phyloP scores from a whole-genome alignment of 108 stramenopile genomes.

The Cylindrotheca fusiformis region DNA sequence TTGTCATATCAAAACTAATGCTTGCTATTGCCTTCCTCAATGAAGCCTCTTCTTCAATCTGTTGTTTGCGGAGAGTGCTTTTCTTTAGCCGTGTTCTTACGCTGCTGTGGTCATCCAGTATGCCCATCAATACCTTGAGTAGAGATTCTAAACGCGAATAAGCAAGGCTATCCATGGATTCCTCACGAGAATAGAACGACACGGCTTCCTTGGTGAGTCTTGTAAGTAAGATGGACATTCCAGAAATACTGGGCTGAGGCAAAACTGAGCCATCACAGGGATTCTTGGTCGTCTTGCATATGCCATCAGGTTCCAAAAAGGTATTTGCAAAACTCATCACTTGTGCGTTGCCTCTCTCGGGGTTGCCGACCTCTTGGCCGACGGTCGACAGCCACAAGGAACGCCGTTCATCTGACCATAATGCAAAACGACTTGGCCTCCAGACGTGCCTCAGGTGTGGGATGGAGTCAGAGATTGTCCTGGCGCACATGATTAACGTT shows the following conservation, averaged over 20 bases:
- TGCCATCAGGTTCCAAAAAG: slow-evolving; percentile 60
- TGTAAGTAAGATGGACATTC: slow-evolving; percentile 50
- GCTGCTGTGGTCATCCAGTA: slow-evolving; percentile 33
- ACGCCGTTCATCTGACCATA: slow-evolving; percentile 64
- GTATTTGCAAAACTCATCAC: slow-evolving; percentile 73
- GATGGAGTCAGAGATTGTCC: slow-evolving; percentile 62
- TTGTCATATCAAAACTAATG: slow-evolving; percentile 51
- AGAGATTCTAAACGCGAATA: slow-evolving; percentile 66
- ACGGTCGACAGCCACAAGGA: slow-evolving; percentile 72
- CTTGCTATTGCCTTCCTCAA: slow-evolving; percentile 44
- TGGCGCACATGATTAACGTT: slow-evolving; percentile 67
- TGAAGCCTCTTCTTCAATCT: slow-evolving; percentile 38
- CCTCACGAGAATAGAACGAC: slow-evolving; percentile 53
- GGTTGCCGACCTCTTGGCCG: slow-evolving; percentile 46
- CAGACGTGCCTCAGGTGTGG: slow-evolving; percentile 63
- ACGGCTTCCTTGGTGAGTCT: slow-evolving; percentile 55
- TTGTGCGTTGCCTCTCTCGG: slow-evolving; percentile 52
- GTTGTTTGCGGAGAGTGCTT: slow-evolving; percentile 7
- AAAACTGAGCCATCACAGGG: slow-evolving; percentile 15
- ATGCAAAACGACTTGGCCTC: slow-evolving; percentile 68
- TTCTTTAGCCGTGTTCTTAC: background rate
- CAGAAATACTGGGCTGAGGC: slow-evolving; percentile 42
- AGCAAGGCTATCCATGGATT: slow-evolving; percentile 60
- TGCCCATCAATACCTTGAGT: slow-evolving; percentile 53
- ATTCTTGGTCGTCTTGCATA: background rate